Conservation (phyloP, 768 basidiomycete genomes). For the Trametes gibbosa region DNA sequence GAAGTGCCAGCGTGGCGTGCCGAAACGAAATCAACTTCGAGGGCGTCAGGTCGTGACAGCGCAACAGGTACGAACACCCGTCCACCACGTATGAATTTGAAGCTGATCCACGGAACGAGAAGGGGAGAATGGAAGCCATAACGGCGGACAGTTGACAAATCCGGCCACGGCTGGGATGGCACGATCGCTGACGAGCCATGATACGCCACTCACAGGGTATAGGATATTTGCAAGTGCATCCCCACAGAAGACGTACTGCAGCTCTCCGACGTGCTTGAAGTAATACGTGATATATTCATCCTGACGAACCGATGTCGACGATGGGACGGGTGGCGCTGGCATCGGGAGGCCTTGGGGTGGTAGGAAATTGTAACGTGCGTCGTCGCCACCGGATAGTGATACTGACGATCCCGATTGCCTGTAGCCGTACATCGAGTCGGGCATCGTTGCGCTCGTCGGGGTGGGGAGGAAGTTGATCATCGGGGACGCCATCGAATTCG, state of each 20-base stretch:
- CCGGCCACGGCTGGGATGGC: not conserved
- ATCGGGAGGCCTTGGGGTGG: conserved; percentile 23
- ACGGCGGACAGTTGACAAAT: not conserved
- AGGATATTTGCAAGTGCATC: conserved; percentile 62
- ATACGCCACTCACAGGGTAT: conserved; percentile 54
- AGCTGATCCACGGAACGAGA: not conserved
- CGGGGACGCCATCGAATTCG: conserved; percentile 14
- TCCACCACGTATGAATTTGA: conserved; percentile 2
- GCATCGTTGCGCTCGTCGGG: conserved; percentile 8
- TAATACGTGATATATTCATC: conserved; percentile 69
- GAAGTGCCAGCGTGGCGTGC: not conserved
- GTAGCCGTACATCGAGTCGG: conserved; percentile 16
- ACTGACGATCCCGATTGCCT: not conserved
- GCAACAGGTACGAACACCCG: not conserved
- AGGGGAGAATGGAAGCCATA: not conserved
- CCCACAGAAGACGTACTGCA: conserved; percentile 65
- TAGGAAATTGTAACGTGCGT: conserved; percentile 7
- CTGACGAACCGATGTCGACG: conserved; percentile 43
- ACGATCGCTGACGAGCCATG: not conserved
- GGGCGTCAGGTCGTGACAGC: not conserved
- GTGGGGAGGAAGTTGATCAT: conserved; percentile 38
- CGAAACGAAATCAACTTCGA: not conserved
- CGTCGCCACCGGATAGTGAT: conserved; percentile 11
- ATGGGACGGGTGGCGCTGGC: conserved; percentile 27
- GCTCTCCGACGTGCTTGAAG: conserved; percentile 66